Conservation (phyloP, 2,329 filamentous ascomycete species). For the Ceratocystiopsis minuta region DNA sequence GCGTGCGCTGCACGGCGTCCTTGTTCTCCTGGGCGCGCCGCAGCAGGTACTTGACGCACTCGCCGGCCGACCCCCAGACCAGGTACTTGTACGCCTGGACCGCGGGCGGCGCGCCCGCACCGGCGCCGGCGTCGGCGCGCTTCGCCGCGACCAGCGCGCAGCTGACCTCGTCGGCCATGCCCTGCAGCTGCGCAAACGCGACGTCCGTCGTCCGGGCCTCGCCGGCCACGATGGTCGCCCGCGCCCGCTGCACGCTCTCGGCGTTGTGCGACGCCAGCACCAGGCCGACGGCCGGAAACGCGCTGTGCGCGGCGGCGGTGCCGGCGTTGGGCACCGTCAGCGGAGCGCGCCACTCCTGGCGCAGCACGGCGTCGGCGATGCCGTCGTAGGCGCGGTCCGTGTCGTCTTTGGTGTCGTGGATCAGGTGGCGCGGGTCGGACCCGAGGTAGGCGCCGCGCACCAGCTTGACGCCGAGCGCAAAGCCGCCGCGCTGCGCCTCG, state of each 20-base stretch:
- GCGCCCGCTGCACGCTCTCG: conserved; percentile 44
- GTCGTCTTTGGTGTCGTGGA: conserved; percentile 53
- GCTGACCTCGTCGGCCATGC: conserved; percentile 90
- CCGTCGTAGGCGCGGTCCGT: conserved; percentile 58
- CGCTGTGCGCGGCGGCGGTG: conserved; percentile 9
- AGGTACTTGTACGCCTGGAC: conserved; percentile 45
- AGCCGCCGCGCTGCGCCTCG: conserved; percentile 37
- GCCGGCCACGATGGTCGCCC: conserved; percentile 29
- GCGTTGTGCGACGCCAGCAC: conserved; percentile 75
- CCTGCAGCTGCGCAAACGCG: conserved; percentile 66
- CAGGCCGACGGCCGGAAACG: conserved; percentile 41
- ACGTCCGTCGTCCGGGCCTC: conserved; percentile 24
- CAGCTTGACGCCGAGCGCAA: conserved; percentile 55
- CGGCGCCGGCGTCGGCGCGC: background rate
- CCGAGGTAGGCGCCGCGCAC: conserved; percentile 60
- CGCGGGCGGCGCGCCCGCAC: conserved; percentile 1
- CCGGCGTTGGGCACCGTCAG: conserved; percentile 21
- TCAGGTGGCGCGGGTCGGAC: conserved; percentile 49
- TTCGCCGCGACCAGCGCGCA: conserved; percentile 31
- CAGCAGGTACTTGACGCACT: conserved; percentile 75
- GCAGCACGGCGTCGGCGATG: conserved; percentile 49
- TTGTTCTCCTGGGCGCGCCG: conserved; percentile 58
- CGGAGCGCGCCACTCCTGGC: conserved; percentile 37
- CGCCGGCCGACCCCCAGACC: conserved; percentile 51
- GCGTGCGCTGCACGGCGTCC: conserved; percentile 48